Evolutionary conservation across 2,329 filamentous ascomycete species (phyloP).

Genomic region (Calcarisporium arbuscula): DNA sequence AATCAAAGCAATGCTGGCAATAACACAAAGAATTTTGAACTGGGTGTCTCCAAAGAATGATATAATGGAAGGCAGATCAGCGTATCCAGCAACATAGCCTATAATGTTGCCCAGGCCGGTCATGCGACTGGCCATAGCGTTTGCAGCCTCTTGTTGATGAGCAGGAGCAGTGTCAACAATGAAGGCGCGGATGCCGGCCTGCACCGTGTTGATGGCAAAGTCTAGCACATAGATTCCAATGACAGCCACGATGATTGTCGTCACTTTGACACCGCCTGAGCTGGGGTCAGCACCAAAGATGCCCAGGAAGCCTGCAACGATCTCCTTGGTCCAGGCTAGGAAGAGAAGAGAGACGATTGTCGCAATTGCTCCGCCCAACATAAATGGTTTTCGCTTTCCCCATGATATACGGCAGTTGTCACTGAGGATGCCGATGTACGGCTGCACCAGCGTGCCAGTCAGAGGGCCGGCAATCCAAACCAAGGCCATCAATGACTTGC

Average conservation of each 20-base stretch:
- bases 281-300: constrained; percentile 66
- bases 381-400: constrained; percentile 78
- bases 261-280: constrained; percentile 56
- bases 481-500: constrained; percentile 74
- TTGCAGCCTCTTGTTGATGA: constrained; percentile 89
- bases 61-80: constrained; percentile 67
- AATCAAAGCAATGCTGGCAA: constrained; percentile 69
- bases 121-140: constrained; percentile 87
- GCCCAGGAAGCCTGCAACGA: constrained; percentile 59
- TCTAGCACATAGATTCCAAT: constrained; percentile 85
- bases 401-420: constrained; percentile 68
- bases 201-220: constrained; percentile 94
- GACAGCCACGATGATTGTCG: constrained; percentile 73
- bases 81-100: constrained; percentile 81
- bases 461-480: constrained; percentile 81
- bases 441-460: constrained; percentile 72
- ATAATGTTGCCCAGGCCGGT: constrained; percentile 85
- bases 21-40: constrained; percentile 85
- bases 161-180: constrained; percentile 89
- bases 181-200: constrained; percentile 85
- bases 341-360: constrained; percentile 63
- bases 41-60: constrained; percentile 82
- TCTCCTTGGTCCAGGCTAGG: constrained; percentile 68
- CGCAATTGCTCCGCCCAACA: constrained; percentile 62
- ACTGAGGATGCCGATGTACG: constrained; percentile 75